Evolutionary conservation across 2,329 filamentous ascomycete species (phyloP).

Genomic region (Furcasterigmium sp.): DNA sequence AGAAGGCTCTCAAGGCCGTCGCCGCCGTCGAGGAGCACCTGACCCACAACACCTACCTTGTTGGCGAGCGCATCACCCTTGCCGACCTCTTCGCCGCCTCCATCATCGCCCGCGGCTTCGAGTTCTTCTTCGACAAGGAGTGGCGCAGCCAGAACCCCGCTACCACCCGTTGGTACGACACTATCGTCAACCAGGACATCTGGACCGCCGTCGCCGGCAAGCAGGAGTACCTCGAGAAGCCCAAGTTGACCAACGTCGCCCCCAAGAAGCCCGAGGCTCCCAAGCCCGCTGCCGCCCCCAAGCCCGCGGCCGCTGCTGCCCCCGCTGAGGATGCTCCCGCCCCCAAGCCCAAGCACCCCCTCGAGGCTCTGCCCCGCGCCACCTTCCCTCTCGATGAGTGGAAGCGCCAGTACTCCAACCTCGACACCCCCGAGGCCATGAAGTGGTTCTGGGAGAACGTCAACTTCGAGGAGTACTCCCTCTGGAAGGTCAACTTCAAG

Average conservation of each 20-base stretch:
- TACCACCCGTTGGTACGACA: constrained; percentile 90
- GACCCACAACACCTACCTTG: constrained; percentile 89
- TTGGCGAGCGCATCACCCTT: constrained; percentile 94
- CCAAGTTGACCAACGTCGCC: constrained; percentile 63
- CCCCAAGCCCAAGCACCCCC: constrained; percentile 95
- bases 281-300: constrained; percentile 52
- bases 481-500: constrained; percentile 96
- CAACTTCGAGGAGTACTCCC: constrained; percentile 90
- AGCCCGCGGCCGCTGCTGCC: constrained; percentile 26
- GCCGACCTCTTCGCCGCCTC: constrained; percentile 83
- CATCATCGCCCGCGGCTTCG: constrained; percentile 81
- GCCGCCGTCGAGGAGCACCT: constrained; percentile 81
- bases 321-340: constrained; percentile 42
- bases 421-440: constrained; percentile 73
- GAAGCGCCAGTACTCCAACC: constrained; percentile 98
- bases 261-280: constrained; percentile 75
- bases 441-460: constrained; percentile 99
- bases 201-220: constrained; percentile 75
- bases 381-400: constrained; percentile 87
- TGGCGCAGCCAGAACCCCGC: constrained; percentile 82
- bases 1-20: constrained; percentile 63
- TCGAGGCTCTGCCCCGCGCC: constrained; percentile 76
- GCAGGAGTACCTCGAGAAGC: constrained; percentile 75
- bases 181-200: constrained; percentile 86
- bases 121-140: constrained; percentile 89